A percentile compares a stretch with the other conserved stretches of the same genome.
phyloP scores from a whole-genome alignment of 2,329 filamentous ascomycete species.

The Elsinoe perseae region DNA sequence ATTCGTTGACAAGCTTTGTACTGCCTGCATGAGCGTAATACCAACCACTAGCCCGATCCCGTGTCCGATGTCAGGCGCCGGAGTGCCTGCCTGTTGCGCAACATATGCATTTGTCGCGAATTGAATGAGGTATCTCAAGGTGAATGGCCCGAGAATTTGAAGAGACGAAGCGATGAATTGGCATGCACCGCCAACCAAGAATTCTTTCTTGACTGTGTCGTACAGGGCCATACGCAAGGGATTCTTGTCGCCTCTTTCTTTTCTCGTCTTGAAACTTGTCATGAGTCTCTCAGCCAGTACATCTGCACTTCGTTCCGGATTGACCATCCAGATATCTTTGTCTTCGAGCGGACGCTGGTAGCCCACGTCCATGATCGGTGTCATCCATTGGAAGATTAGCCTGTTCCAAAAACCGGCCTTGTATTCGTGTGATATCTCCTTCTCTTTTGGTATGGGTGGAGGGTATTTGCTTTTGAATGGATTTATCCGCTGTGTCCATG shows the following conservation, averaged over 20 bases:
- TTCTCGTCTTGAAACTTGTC: conserved; percentile 60
- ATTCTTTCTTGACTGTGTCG: conserved; percentile 78
- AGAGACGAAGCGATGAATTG: conserved; percentile 62
- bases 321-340: conserved; percentile 83
- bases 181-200: conserved; percentile 74
- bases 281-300: conserved; percentile 60
- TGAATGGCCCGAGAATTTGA: conserved; percentile 77
- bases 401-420: conserved; percentile 65
- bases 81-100: conserved; percentile 47
- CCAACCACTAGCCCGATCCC: conserved; percentile 80
- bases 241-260: conserved; percentile 57
- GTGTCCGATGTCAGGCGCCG: conserved; percentile 60
- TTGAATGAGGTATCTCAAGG: conserved; percentile 74
- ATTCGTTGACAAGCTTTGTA: conserved; percentile 72
- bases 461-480: conserved; percentile 41
- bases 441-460: conserved; percentile 50
- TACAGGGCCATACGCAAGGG: conserved; percentile 74
- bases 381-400: conserved; percentile 85
- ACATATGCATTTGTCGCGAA: conserved; percentile 75
- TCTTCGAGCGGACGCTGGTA: conserved; percentile 77
- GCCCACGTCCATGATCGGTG: conserved; percentile 74
- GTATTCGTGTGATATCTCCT: conserved; percentile 58
- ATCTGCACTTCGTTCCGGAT: conserved; percentile 67
- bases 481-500: conserved; percentile 54
- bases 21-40: conserved; percentile 75